Conservation (phyloP, 1,284 basidiomycete genomes). For the Ceratobasidium sp. region DNA sequence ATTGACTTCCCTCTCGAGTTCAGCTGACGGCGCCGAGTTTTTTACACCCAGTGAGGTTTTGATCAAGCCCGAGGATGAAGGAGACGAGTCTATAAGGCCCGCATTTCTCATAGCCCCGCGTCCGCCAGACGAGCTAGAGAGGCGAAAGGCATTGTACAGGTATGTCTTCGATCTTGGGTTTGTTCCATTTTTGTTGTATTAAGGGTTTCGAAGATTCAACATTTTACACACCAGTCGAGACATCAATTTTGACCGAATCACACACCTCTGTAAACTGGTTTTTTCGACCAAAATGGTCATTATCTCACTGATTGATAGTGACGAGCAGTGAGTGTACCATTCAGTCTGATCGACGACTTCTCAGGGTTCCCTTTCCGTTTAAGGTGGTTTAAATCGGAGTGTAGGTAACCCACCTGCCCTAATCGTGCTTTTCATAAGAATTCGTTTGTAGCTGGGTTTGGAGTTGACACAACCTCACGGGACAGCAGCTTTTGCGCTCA, state of each 20-base stretch:
- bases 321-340: conserved; percentile 67
- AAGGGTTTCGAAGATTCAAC: conserved; percentile 65
- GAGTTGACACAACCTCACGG: conserved; percentile 61
- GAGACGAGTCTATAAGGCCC: conserved; percentile 58
- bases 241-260: conserved; percentile 91
- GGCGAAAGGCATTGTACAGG: conserved; percentile 81
- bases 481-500: conserved; percentile 82
- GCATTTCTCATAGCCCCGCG: conserved; percentile 81
- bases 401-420: conserved; percentile 52
- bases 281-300: conserved; percentile 88
- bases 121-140: conserved; percentile 79
- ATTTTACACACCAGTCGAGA: conserved; percentile 86
- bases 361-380: conserved; percentile 36
- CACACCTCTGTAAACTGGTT: conserved; percentile 87
- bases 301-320: conserved; percentile 82
- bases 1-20: conserved; percentile 25
- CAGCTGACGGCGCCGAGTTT: conserved; percentile 17
- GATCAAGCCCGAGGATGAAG: conserved; percentile 55
- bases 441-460: conserved; percentile 63
- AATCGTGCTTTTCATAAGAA: conserved; percentile 5
- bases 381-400: conserved; percentile 85
- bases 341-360: conserved; percentile 21
- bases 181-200: neutral
- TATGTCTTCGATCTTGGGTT: conserved; percentile 48
- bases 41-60: conserved; percentile 25